Conservation (phyloP, 805 yeast species). For the Myxozyma lipomycoides region DNA sequence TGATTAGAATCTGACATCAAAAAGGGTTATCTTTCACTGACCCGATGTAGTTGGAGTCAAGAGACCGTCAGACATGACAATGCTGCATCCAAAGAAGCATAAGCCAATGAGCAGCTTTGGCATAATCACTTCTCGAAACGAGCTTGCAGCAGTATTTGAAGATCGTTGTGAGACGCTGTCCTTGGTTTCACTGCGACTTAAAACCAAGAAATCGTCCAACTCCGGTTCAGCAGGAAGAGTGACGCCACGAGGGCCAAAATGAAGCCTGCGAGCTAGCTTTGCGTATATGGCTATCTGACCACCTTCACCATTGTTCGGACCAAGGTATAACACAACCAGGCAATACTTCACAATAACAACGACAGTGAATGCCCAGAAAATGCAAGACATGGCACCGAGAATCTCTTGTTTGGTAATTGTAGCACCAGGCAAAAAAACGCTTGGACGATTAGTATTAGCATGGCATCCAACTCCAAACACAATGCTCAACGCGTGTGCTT, state of each 20-base stretch:
- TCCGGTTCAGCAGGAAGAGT: conserved; percentile 41
- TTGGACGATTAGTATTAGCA: background rate
- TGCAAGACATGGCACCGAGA: conserved; percentile 50
- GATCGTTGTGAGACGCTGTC: conserved; percentile 10
- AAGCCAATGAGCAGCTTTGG: conserved; percentile 34
- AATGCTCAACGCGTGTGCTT: background rate
- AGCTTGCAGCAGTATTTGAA: conserved; percentile 2
- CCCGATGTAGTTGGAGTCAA: conserved; percentile 59
- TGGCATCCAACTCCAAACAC: background rate
- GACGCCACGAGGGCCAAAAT: conserved; percentile 39
- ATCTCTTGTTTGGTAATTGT: conserved; percentile 42
- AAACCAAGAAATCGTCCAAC: conserved; percentile 36
- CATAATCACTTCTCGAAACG: conserved; percentile 32
- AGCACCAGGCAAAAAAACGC: conserved; percentile 33
- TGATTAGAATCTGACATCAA: background rate
- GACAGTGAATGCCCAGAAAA: conserved; percentile 54
- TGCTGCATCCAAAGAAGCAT: conserved; percentile 53
- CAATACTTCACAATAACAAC: conserved; percentile 53
- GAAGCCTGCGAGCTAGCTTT: conserved; percentile 49
- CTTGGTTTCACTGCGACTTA: conserved; percentile 42
- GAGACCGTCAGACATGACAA: conserved; percentile 57
- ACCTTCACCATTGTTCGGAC: conserved; percentile 60
- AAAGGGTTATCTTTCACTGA: background rate
- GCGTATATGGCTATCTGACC: conserved; percentile 64
- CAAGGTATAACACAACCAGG: conserved; percentile 46